Evolutionary conservation across 1,139 yeast species (phyloP).

Genomic region (Insectozyma bohioensis): DNA sequence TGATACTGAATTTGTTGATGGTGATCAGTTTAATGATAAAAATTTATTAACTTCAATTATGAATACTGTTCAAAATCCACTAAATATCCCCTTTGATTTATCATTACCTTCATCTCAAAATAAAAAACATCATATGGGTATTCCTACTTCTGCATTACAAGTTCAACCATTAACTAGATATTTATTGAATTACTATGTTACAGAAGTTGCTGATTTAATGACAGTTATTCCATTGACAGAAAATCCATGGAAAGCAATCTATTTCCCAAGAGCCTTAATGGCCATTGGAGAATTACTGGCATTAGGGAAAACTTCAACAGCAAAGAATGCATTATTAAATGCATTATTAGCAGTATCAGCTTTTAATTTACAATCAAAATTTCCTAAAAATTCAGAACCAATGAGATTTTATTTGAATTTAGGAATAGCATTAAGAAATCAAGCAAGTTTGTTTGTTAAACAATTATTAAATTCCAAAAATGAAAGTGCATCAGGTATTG

Average conservation of each 20-base stretch:
- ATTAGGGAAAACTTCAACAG: conserved; percentile 70
- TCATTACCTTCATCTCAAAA: conserved; percentile 19
- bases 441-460: conserved; percentile 69
- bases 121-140: conserved; percentile 27
- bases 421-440: conserved; percentile 72
- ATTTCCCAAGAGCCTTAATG: conserved; percentile 76
- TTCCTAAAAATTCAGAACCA: conserved; percentile 56
- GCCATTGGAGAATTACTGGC: conserved; percentile 82
- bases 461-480: conserved; percentile 38
- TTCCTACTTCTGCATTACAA: conserved; percentile 62
- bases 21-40: conserved; percentile 33
- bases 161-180: conserved; percentile 69
- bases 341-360: conserved; percentile 83
- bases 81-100: conserved; percentile 37
- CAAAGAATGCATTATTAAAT: conserved; percentile 75
- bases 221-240: conserved; percentile 79
- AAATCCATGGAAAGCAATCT: conserved; percentile 86
- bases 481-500: conserved; percentile 36
- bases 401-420: conserved; percentile 70
- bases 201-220: conserved; percentile 83
- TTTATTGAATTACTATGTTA: conserved; percentile 70
- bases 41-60: conserved; percentile 46
- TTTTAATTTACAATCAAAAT: conserved; percentile 74
- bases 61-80: conserved; percentile 49
- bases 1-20: conserved; percentile 38